Evolutionary conservation across 2,329 filamentous ascomycete species (phyloP), one percentile per base, ranked within the genome.

Genomic region (Diaporthe amygdali): DNA sequence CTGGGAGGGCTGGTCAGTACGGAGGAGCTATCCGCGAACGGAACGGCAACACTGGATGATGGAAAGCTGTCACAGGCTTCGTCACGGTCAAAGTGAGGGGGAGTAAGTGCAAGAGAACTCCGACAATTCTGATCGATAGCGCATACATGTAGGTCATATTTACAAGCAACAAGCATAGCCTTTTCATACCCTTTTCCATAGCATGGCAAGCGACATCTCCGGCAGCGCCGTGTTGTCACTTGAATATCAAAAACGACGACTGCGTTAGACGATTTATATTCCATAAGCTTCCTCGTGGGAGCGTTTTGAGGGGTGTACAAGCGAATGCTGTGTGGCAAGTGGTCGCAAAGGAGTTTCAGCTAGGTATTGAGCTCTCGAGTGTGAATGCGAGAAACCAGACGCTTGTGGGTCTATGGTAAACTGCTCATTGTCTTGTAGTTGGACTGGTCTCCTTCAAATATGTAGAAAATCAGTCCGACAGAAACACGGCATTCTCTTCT

Each of bases 1-100:
- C 70, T 84, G 70, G 82, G 81, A 0, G 55, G 4, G 9, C 30
- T 34, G 39, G 66, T 25, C 14, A 73, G 46, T 17, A n/a, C 51
- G 34, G 70, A 30, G 9, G 56, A 66, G 6, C 8, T 52, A 4
- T 9, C 52, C 25, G 25, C 44, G 25, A 59, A 46, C 22, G 72
- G 63, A 3, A 17, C 5, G 32, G 47, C 7, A 5, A 46, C 39
- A 20, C 5, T 12, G 27, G 69, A 66, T 30, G 69, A 51, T 5
- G 68, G 54, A 34, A 52, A 63, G 55, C 22, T 54, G 14, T 64
- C 70, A 14, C 34, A 61, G 37, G 20, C 25, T 25, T 68, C 47
- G 32, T 69, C 55, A n/a, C 52, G 25, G 47, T 69, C 66, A 2
- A 72, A 63, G 34, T 67, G 68, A 70, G 9, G 5, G n/a, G 34